phyloP scores from a whole-genome alignment of 1,284 basidiomycete genomes.

The Pseudozyma thailandica region DNA sequence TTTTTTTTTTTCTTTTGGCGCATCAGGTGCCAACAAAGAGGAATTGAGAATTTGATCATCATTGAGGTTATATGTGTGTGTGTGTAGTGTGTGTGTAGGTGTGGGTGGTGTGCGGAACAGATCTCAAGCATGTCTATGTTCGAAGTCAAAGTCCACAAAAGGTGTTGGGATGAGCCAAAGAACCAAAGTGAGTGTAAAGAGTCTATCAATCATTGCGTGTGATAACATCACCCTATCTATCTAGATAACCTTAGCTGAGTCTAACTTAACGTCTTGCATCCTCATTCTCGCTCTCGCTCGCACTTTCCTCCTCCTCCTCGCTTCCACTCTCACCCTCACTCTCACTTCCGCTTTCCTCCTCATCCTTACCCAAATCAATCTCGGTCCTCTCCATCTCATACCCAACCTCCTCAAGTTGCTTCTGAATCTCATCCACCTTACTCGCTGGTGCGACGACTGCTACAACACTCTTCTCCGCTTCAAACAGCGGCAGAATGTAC shows the following conservation, averaged over 20 bases:
- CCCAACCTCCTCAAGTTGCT: conserved; percentile 76
- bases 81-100: too few species aligned
- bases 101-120: too few species aligned
- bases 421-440: conserved; percentile 79
- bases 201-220: too few species aligned
- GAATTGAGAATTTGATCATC: background rate
- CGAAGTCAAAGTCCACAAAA: too few species aligned
- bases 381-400: conserved; percentile 81
- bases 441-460: conserved; percentile 84
- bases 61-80: background rate
- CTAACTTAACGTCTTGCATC: conserved; percentile 4
- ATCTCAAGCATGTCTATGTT: too few species aligned
- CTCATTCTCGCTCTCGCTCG: conserved; percentile 33
- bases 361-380: conserved; percentile 74
- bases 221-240: too few species aligned
- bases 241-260: too few species aligned
- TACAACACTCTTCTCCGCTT: conserved; percentile 79
- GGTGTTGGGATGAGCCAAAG: too few species aligned
- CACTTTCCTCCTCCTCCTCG: conserved; percentile 41
- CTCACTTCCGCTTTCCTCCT: conserved; percentile 22
- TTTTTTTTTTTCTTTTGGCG: too few species aligned
- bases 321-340: conserved; percentile 14
- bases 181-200: too few species aligned
- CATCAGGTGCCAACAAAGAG: background rate
- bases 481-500: conserved; percentile 89